Evolutionary conservation across 371 early-diverging fungal genomes (phyloP), one percentile per base, ranked within the genome.

Genomic region (Phascolomyces articulosus): DNA sequence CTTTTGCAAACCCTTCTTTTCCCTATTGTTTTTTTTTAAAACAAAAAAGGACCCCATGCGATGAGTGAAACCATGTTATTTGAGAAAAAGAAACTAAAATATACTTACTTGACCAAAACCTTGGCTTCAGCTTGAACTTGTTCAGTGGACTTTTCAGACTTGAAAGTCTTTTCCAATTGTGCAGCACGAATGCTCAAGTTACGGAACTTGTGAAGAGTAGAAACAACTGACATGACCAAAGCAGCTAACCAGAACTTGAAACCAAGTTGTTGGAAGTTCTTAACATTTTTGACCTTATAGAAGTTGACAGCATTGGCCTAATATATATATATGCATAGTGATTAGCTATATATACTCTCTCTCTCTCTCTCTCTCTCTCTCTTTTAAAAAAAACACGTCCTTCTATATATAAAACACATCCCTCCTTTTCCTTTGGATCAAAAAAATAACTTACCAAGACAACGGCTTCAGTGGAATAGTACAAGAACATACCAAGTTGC

Each of bases 191-290:
- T 68, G 29, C 67, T 71, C 56, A 82, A 75, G 66, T 79, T 74
- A 58, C 83, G 81, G 47, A 89, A 77, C 78, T 87, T 85, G 78
- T 93, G 91, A 23, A 87, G 55, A 29, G 89, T 83, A 48, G 80
- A 64, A 27, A 84, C 11, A 60, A 89, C 69, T 63, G 91, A 86
- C 63, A 82, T 84, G n/a, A 69, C 64, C 47, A 92, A 69, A 40
- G 87, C 93, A 20, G 72, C 60, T 58, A 88, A 65, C 93, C 93
- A 93, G 70, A 84, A 87, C 60, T 72, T 80, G 70, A 71, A 73
- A 63, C 89, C 85, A 41, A 76, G 61, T 31, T 82, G 76, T 40
- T 71, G 74, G 58, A 87, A 79, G 60, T 80, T 65, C 67, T 86
- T 82, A 60, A 83, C 75, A 60, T 90, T 87, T 18, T 62, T 13